Evolutionary conservation across 345 rosid genomes (phyloP).

Genomic region (Cardiospermum halicacabum): DNA sequence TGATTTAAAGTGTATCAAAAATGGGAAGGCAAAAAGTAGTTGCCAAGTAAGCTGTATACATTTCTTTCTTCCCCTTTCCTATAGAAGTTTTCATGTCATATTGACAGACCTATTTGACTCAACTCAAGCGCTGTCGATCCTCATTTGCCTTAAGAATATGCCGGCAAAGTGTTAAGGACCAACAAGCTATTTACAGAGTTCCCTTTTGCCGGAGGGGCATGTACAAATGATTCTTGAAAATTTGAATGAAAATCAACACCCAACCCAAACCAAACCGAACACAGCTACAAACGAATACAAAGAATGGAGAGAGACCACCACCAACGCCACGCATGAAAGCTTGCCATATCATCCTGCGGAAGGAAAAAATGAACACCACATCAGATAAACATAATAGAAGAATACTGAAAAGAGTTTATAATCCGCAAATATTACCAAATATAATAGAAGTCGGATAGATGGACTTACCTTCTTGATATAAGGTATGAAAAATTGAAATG

Average conservation of each 20-base stretch:
- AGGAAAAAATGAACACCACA: background rate
- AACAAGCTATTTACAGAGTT: conserved; percentile 36
- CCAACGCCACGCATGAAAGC: conserved; percentile 15
- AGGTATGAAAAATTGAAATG: conserved; percentile 2
- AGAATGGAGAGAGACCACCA: conserved; percentile 26
- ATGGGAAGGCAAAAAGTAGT: background rate
- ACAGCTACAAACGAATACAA: conserved; percentile 12
- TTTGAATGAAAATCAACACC: conserved; percentile 11
- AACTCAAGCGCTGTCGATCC: conserved; percentile 21
- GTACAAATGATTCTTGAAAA: conserved; percentile 17
- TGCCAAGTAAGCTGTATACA: background rate
- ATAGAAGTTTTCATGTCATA: conserved; percentile 12
- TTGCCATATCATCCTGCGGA: conserved; percentile 24
- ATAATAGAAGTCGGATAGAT: too few species aligned
- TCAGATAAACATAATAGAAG: conserved; percentile 1
- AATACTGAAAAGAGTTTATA: background rate
- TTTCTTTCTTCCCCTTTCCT: background rate
- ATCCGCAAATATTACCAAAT: background rate
- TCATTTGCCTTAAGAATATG: conserved; percentile 7
- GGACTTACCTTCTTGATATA: conserved; percentile 22
- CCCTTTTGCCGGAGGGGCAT: conserved; percentile 17
- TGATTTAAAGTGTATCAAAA: background rate
- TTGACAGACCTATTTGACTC: conserved; percentile 20
- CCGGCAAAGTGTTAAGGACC: conserved; percentile 17
- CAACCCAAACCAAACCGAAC: too few species aligned